Conservation (phyloP, 2,329 filamentous ascomycete species). For the Madurella fahalii region DNA sequence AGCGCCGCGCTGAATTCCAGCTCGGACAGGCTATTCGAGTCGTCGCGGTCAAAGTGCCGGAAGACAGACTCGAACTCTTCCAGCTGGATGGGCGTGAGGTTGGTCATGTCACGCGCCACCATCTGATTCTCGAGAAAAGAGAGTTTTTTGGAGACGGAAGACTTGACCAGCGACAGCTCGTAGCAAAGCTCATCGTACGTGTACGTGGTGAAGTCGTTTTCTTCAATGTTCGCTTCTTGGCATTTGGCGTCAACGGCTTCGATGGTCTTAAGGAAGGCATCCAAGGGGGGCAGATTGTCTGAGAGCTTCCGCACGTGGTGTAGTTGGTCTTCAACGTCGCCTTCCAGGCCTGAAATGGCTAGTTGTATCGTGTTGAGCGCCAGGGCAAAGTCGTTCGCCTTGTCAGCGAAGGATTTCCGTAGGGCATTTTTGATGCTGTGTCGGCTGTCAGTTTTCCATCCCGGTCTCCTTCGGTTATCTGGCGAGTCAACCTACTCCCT, state of each 20-base stretch:
- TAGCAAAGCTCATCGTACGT: constrained; percentile 95
- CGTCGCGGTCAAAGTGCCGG: constrained; percentile 92
- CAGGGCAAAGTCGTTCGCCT: constrained; percentile 95
- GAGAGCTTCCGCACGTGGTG: constrained; percentile 81
- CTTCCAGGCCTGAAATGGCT: constrained; percentile 94
- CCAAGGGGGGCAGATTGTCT: constrained; percentile 81
- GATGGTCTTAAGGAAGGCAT: constrained; percentile 85
- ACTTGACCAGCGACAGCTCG: constrained; percentile 85
- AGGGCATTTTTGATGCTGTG: constrained; percentile 87
- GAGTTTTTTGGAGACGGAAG: constrained; percentile 92
- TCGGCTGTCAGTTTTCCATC: neutral
- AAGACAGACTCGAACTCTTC: constrained; percentile 99
- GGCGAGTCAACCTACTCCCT: constrained; percentile 62
- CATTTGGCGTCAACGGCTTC: constrained; percentile 83
- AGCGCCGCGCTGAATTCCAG: constrained; percentile 94
- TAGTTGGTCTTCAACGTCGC: constrained; percentile 92
- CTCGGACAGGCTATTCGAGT: constrained; percentile 84
- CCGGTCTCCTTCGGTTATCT: neutral
- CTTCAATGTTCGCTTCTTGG: constrained; percentile 94
- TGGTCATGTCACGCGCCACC: constrained; percentile 97
- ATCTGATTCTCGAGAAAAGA: constrained; percentile 98
- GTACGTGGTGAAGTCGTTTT: constrained; percentile 99
- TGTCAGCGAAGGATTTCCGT: constrained; percentile 89
- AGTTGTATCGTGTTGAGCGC: constrained; percentile 92
- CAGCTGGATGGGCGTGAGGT: constrained; percentile 93